Evolutionary conservation across 2,329 filamentous ascomycete genomes (phyloP), one percentile per base, ranked within the genome.

Genomic region (Ophiostoma triangulosporum): DNA sequence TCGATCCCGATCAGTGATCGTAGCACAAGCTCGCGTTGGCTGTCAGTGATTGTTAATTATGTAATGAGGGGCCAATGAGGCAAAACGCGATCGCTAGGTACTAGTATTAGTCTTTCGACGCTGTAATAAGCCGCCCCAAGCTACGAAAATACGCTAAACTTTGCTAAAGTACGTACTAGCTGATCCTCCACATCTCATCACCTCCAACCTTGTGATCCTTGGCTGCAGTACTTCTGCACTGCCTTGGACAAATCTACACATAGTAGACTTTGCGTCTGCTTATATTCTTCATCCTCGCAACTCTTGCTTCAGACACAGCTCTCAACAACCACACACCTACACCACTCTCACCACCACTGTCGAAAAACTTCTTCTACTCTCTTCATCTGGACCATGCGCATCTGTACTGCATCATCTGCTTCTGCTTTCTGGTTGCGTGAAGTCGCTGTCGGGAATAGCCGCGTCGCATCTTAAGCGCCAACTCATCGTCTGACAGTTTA

Each of bases 401-500:
- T 35, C 20, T 43, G 38, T 29, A 17, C 45, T 26, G 17, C 31
- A 27, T 22, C 24, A 24, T 51, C 17, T 26, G 31, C 29, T 26
- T 49, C 22, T 48, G 22, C 46, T 29, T 15, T 29, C 48, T 48
- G 50, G 53, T 36, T 43, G 36, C 51, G 31, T 51, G 46, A 50
- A 51, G 48, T 46, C 46, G 32, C 32, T 36, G 43, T 51, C 54
- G 54, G 54, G 51, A 51, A 51, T 51, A 56, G 54, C 54, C 54
- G 51, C 43, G 51, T 43, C 32, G 20, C 22, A 45, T 50, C 32
- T 48, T 40, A 49, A 51, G 24, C 22, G 22, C n/a, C 12, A 20
- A 12, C 20, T 45, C 22, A 22, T 26, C 15, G 15, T 45, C 31
- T 14, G 20, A 31, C 27, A 6, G 40, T 26, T 24, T 52, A 45